Evolutionary conservation across 306 rosid genomes (phyloP).

Genomic region (Acacia melanoxylon): DNA sequence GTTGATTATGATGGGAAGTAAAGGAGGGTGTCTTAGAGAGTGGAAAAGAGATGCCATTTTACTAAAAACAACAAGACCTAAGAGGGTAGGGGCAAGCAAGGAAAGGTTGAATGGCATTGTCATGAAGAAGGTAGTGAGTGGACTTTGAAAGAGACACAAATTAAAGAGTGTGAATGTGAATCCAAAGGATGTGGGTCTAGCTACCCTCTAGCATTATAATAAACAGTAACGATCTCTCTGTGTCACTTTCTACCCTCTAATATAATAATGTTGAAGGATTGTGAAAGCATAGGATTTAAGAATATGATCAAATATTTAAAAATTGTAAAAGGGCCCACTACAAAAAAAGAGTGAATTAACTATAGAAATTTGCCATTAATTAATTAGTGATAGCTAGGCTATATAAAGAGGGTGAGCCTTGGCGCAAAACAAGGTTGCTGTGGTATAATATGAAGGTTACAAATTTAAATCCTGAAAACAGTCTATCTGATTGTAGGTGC

Average conservation of each 20-base stretch:
- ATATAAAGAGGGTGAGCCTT: too few relatives aligned
- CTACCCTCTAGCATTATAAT: background rate
- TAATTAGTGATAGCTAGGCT: too few relatives aligned
- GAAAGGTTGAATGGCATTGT: conserved; percentile 32
- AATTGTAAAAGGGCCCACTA: too few relatives aligned
- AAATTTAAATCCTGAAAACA: too few relatives aligned
- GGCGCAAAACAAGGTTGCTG: rapidly evolving
- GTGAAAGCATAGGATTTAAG: too few relatives aligned
- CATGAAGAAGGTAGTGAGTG: conserved; percentile 14
- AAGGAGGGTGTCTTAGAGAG: background rate
- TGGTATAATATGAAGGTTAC: rapidly evolving
- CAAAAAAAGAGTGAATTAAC: too few relatives aligned
- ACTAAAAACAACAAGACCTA: background rate
- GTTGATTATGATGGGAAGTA: background rate
- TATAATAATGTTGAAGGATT: too few relatives aligned
- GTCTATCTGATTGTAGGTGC: too few relatives aligned
- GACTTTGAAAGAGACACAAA: conserved; percentile 36
- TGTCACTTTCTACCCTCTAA: too few relatives aligned
- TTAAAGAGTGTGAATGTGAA: background rate
- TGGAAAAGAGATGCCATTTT: background rate
- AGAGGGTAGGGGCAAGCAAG: conserved; percentile 16
- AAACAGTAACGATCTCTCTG: too few relatives aligned
- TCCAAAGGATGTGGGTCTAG: conserved; percentile 16
- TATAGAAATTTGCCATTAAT: too few relatives aligned
- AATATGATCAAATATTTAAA: too few relatives aligned